Evolutionary conservation across 1,284 basidiomycete genomes (phyloP).

Genomic region (Melampsora americana): DNA sequence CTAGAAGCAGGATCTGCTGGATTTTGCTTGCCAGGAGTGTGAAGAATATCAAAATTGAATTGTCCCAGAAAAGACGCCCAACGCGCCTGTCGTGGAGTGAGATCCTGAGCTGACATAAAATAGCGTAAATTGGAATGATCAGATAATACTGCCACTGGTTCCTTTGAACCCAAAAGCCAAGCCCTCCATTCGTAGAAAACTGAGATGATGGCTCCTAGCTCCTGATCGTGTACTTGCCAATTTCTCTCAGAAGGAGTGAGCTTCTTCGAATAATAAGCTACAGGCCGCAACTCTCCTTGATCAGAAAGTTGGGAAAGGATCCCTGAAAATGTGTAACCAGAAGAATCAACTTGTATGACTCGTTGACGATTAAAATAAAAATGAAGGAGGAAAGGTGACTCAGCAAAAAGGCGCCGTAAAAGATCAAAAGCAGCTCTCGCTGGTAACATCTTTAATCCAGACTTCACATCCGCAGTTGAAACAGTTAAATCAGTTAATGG

Average conservation of each 20-base stretch:
- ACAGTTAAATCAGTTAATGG: not conserved
- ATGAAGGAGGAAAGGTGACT: not conserved
- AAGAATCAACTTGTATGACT: not conserved
- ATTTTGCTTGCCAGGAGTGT: not conserved
- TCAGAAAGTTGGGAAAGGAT: not conserved
- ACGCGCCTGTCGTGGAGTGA: no score
- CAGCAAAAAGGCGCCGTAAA: not conserved
- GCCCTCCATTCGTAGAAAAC: no score
- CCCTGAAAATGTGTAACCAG: not conserved
- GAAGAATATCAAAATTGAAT: not conserved
- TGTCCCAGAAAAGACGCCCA: not conserved
- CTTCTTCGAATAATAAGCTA: no score
- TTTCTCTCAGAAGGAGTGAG: no score
- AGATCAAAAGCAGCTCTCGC: not conserved
- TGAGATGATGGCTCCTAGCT: no score
- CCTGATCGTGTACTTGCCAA: no score
- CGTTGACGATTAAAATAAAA: not conserved
- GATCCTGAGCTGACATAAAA: no score
- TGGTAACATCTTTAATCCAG: not conserved
- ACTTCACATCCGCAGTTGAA: no score
- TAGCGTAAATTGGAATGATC: no score
- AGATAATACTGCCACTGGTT: no score
- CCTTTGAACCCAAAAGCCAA: no score
- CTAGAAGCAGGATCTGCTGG: no score
- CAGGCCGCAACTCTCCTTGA: not conserved